These are phyloP conservation scores for Volutella citrinella DNA, from an alignment of 2,329 filamentous ascomycete species.

Conservation along the genomic window DNA sequence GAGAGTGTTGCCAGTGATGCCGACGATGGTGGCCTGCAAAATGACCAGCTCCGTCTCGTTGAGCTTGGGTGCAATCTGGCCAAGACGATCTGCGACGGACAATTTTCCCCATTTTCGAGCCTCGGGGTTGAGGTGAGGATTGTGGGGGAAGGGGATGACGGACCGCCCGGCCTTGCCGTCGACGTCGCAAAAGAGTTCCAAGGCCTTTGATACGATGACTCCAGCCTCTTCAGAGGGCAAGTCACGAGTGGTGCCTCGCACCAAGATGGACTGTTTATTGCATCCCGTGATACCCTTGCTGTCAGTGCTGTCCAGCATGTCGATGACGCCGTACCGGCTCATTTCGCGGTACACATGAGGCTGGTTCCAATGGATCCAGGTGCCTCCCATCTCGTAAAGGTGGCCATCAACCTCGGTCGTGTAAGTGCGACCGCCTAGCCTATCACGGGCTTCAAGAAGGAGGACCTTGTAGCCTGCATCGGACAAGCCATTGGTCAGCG, in stretches of 20 bases:
- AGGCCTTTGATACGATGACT: not conserved
- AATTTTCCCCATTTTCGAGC: constrained; percentile 28
- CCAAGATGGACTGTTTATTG: too few relatives aligned
- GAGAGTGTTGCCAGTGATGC: constrained; percentile 41
- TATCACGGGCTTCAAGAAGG: constrained; percentile 8
- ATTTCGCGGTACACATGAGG: constrained; percentile 13
- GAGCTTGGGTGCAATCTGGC: constrained; percentile 35
- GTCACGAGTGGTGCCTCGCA: too few relatives aligned
- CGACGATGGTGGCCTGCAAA: constrained; percentile 39
- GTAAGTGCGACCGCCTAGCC: constrained; percentile 9
- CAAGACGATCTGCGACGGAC: constrained; percentile 41
- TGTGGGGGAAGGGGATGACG: constrained; percentile 10
- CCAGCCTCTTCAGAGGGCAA: constrained; percentile 11
- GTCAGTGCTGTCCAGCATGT: constrained; percentile 7
- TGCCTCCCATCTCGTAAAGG: constrained; percentile 11
- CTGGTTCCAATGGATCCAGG: constrained; percentile 13
- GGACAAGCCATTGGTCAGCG: too few relatives aligned
- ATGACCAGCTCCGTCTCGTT: constrained; percentile 37
- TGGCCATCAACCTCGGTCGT: constrained; percentile 8
- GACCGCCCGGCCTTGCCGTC: constrained; percentile 8
- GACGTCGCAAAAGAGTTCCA: constrained; percentile 2
- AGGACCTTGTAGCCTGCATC: constrained; percentile 9
- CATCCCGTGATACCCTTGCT: too few relatives aligned
- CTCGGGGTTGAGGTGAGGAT: constrained; percentile 10
- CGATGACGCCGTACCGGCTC: constrained; percentile 11